Conservation (phyloP, 805 yeast genomes). For the Wickerhamomyces queroliae region DNA sequence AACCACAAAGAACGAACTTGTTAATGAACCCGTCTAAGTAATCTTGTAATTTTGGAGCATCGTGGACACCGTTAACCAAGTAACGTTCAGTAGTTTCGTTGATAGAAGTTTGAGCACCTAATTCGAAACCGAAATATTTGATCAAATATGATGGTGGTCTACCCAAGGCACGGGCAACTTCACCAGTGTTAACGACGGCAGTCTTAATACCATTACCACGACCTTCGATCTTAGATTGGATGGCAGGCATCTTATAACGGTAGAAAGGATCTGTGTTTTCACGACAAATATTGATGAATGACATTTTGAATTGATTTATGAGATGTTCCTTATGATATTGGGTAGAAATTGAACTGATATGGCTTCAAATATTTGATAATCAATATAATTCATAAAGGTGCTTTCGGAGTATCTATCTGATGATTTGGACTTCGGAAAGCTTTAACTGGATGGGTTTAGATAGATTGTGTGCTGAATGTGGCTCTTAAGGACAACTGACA, state of each 20-base stretch:
- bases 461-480: too few species aligned
- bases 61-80: conserved; percentile 93
- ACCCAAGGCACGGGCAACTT: conserved; percentile 90
- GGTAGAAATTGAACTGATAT: background rate
- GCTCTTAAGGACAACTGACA: too few species aligned
- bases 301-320: conserved; percentile 42
- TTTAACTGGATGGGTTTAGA: too few species aligned
- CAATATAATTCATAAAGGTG: conserved; percentile 2
- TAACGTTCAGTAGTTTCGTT: conserved; percentile 79
- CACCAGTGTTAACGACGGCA: conserved; percentile 81
- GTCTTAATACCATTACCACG: conserved; percentile 99
- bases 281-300: conserved; percentile 89
- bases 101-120: conserved; percentile 92
- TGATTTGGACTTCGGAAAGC: background rate
- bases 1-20: conserved; percentile 88
- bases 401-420: background rate
- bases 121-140: conserved; percentile 92
- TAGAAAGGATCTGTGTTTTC: conserved; percentile 97
- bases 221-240: conserved; percentile 96
- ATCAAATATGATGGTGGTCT: conserved; percentile 91
- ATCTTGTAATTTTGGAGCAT: conserved; percentile 85
- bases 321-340: conserved; percentile 1
- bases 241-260: conserved; percentile 99
- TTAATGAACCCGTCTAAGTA: conserved; percentile 88
- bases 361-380: background rate